Evolutionary conservation across 73 alveolate genomes (phyloP).

Genomic region (Uronychia setigera): DNA sequence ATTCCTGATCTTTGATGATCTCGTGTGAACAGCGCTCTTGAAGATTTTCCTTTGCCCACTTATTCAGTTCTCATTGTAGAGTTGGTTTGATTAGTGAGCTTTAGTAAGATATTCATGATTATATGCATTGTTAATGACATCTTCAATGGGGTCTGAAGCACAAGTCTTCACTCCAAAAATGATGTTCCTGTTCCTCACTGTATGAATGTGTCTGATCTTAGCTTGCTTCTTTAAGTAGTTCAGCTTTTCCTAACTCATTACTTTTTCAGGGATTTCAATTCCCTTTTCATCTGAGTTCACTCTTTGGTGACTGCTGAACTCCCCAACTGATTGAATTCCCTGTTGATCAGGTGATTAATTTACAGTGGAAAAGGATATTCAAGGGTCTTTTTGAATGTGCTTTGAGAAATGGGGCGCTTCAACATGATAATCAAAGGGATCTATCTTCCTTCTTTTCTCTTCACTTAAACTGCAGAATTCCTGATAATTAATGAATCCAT

Average conservation of each 20-base stretch:
- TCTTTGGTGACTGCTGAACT: no score
- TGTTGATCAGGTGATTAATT: no score
- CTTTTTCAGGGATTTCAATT: neutral
- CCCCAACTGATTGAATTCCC: no score
- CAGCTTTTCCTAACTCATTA: neutral
- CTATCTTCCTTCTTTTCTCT: conserved; percentile 42
- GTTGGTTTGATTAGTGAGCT: neutral
- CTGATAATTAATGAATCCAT: conserved; percentile 9
- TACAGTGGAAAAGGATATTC: neutral
- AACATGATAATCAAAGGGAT: conserved; percentile 34
- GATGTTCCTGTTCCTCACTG: neutral
- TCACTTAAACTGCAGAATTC: conserved; percentile 40
- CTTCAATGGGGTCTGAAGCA: neutral
- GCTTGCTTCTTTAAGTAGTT: neutral
- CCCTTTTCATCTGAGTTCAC: neutral
- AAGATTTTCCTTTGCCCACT: neutral
- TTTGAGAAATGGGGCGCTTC: no score
- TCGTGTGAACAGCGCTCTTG: neutral
- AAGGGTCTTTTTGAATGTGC: no score
- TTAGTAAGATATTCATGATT: neutral
- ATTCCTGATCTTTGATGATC: neutral
- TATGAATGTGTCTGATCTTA: neutral
- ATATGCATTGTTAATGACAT: neutral
- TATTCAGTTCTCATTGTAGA: neutral
- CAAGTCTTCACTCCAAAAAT: neutral